Base-by-base conservation (phyloP, 306 rosid genomes). In the Cucurbita ficifolia region DNA sequence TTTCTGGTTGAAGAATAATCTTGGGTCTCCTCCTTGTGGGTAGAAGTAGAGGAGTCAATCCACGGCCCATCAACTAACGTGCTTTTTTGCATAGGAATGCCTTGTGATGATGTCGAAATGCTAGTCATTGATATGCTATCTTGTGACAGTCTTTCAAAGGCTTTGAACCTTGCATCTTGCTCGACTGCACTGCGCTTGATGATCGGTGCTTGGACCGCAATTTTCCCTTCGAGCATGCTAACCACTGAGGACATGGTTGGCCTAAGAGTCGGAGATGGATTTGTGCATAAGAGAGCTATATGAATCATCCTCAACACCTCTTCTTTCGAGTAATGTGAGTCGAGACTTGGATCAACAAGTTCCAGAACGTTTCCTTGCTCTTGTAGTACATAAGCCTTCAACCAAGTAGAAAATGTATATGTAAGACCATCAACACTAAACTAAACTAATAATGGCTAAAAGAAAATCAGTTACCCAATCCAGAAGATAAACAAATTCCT, bases 291-390 rank as follows among this genome's bases (percentile, higher is more conserved):
- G 14, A 93, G 91, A n/a, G 87, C 91, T 69, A 93, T 35, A 63
- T 86, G 84, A 6, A 90, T 79, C 96, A 93, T 88, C 72, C 85
- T 83, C 91, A 84, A 82, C 3, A 83, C 96, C 76, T 92, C 96
- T 18, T 78, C 83, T 59, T 58, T 6, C 36, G 87, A 77, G 80
- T 87, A 90, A 56, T 69, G 78, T 63, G 91, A 79, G 50, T 84
- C 91, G 14, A 90, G 93, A 70, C 57, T 49, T 10, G 87, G 91
- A 81, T 92, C 96, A 71, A 90, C 93, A 7, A 92, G 79, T 24
- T 90, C 96, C 1, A 92, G 81, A 62, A 93, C 86, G 73, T 85
- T 93, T 76, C 97, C 98, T 86, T 93, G 92, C 79, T 93, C 98
- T 84, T 93, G 96, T 22, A 83, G 88, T 52, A 88, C 98, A 21